phyloP scores from a whole-genome alignment of 2,329 filamentous ascomycete genomes.

The Aspergillus jensenii region DNA sequence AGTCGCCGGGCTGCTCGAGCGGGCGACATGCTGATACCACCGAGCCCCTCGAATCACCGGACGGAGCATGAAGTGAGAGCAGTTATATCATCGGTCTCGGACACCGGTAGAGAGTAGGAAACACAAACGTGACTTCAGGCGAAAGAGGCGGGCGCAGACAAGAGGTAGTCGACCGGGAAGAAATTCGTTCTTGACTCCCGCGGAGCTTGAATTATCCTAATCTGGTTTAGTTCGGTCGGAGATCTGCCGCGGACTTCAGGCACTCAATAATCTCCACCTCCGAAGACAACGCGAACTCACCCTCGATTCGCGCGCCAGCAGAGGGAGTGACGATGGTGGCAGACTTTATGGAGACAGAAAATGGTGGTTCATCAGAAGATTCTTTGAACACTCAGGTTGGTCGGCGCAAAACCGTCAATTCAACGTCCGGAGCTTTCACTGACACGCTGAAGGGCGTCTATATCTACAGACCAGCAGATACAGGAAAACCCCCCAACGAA shows the following conservation, averaged over 20 bases:
- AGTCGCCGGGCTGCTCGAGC: constrained; percentile 30
- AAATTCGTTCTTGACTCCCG: neutral
- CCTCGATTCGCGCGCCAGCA: neutral
- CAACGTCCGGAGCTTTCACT: constrained; percentile 8
- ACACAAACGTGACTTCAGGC: neutral
- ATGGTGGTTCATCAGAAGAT: constrained; percentile 25
- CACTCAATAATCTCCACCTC: neutral
- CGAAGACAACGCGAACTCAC: neutral
- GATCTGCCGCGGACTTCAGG: constrained; percentile 15
- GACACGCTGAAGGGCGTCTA: constrained; percentile 56
- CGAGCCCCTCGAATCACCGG: constrained; percentile 44
- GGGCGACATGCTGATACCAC: constrained; percentile 44
- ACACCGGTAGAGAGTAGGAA: neutral
- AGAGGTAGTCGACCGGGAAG: constrained; percentile 12
- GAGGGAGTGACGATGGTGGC: constrained; percentile 14
- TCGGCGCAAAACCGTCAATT: neutral
- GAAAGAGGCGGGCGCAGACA: neutral
- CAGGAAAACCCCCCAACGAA: constrained; percentile 31
- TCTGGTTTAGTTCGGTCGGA: constrained; percentile 32
- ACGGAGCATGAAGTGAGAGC: constrained; percentile 43
- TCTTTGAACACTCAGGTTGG: constrained; percentile 32
- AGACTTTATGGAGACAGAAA: constrained; percentile 21
- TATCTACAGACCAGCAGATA: constrained; percentile 57
- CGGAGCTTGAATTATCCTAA: constrained; percentile 17
- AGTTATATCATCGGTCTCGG: constrained; percentile 33